Evolutionary conservation across 2,329 filamentous ascomycete species (phyloP).

Genomic region (Fusarium aywerte): DNA sequence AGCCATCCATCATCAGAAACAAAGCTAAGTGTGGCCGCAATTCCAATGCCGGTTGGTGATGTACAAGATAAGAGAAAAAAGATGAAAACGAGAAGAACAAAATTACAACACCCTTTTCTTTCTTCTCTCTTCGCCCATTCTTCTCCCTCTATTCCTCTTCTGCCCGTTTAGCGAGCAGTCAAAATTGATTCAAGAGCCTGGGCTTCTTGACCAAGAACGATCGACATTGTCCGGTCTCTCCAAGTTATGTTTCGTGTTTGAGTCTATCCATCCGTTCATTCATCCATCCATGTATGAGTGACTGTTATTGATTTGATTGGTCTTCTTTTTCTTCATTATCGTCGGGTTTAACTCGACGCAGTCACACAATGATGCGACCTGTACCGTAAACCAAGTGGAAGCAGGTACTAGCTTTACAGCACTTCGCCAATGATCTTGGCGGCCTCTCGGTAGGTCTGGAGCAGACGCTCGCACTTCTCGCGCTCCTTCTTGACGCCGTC

Average conservation of each 20-base stretch:
- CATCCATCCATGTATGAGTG: conserved; percentile 10
- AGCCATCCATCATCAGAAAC: conserved; percentile 32
- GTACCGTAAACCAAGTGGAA: conserved; percentile 20
- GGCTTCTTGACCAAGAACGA: conserved; percentile 24
- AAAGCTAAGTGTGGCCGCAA: conserved; percentile 38
- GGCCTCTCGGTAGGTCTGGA: conserved; percentile 95
- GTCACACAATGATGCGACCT: conserved; percentile 8
- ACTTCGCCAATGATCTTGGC: conserved; percentile 99
- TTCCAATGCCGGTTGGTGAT: conserved; percentile 44
- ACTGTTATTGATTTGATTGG: conserved; percentile 18
- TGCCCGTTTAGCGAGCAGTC: conserved; percentile 22
- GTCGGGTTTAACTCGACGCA: conserved; percentile 29
- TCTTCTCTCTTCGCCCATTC: conserved; percentile 21
- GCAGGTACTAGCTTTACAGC: conserved; percentile 62
- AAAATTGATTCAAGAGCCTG: conserved; percentile 25
- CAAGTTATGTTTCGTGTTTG: conserved; percentile 28
- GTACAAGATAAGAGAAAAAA: conserved; percentile 43
- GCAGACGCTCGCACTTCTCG: conserved; percentile 97
- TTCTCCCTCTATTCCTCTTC: conserved; percentile 6
- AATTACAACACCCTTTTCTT: conserved; percentile 41
- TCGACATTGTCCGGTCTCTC: conserved; percentile 33
- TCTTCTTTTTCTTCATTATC: conserved; percentile 38
- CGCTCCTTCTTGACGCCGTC: conserved; percentile 97
- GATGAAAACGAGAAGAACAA: conserved; percentile 28
- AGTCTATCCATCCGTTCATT: conserved; percentile 33